Evolutionary conservation across 208 protist genomes (phyloP), one percentile per base, ranked within the genome.

Genomic region (Balamuthia mandrillaris): DNA sequence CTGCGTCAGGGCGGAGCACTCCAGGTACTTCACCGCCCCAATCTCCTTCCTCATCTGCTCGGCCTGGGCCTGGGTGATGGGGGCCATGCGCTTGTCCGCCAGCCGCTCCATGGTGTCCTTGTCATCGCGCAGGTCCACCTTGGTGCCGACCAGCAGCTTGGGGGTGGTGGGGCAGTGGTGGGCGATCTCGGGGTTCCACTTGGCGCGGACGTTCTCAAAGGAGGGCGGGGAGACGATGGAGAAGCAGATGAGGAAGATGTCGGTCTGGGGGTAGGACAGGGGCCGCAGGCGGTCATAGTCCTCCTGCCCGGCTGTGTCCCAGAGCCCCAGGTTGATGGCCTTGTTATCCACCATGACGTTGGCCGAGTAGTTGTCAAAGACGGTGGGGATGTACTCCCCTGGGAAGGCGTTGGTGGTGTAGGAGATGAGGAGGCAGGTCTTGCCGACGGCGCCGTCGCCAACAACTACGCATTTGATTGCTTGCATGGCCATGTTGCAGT

Each of bases 251-350:
- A 97, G 65, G 78, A 95, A 95, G 12, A 95, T 91, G 78, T 94
- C 90, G 3, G 93, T 94, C 45, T 94, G 88, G 35, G 93, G 92
- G 88, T 97, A 98, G n/a, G 90, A 94, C 5, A 98, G 89, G 47
- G 96, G 94, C 24, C 96, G 86, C 21, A 98, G 91, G 52, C 95
- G 88, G 84, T 98, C 96, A 86, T 97, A 98, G 81, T 98, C 96
- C 85, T 98, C 95, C 89, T 97, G 95, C 39, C 90, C 90, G 27
- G 88, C 86, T 3, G 90, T 91, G 83, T 94, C 90, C 60, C 89
- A 94, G 10, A 94, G 84, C 29, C 89, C 87, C 21, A 94, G 60
- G 58, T 72, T 84, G 81, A 92, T 89, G 27, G 87, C 83, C 68
- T 91, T 91, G 33, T 87, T 88, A 39, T 92, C 82, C 16, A 92